A percentile compares a stretch with the other conserved stretches of the same genome.
Conservation (phyloP, 129 eudicot genomes). For the Lonicera japonica region DNA sequence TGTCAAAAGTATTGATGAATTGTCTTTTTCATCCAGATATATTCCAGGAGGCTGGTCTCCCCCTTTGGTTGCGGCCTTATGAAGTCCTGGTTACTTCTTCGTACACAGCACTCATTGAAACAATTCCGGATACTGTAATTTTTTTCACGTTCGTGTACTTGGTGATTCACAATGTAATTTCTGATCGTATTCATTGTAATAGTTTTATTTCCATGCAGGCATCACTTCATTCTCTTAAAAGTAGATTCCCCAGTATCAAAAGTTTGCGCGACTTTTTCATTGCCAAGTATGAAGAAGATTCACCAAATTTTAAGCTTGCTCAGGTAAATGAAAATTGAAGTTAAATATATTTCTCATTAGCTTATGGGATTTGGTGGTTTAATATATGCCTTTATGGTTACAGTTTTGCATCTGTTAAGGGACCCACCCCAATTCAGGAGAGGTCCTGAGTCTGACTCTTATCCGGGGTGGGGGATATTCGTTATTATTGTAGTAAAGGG, state of each 20-base stretch:
- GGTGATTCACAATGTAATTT: constrained; percentile 1
- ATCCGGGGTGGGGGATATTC: too few species aligned
- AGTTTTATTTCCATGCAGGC: constrained; percentile 44
- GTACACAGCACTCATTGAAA: constrained; percentile 95
- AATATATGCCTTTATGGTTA: neutral
- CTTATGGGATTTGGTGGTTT: neutral
- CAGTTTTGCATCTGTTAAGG: neutral
- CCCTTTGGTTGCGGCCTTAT: constrained; percentile 96
- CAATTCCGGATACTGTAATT: constrained; percentile 95
- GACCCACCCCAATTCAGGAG: too few species aligned
- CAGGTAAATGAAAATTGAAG: constrained; percentile 57
- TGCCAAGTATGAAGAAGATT: constrained; percentile 94
- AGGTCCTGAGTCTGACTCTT: too few species aligned
- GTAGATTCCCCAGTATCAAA: constrained; percentile 72
- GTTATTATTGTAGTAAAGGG: too few species aligned
- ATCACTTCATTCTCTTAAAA: constrained; percentile 92
- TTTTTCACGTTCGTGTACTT: neutral
- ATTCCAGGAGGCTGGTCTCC: constrained; percentile 99
- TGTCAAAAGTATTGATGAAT: constrained; percentile 1
- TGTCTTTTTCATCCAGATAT: constrained; percentile 55
- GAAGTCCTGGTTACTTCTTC: constrained; percentile 99
- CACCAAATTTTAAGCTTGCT: constrained; percentile 89
- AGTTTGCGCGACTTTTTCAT: constrained; percentile 87
- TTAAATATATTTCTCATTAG: neutral
- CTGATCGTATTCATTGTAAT: neutral